Evolutionary conservation across 306 rosid genomes (phyloP), one percentile per base, ranked within the genome.

Genomic region (Fragaria nilgerrensis): DNA sequence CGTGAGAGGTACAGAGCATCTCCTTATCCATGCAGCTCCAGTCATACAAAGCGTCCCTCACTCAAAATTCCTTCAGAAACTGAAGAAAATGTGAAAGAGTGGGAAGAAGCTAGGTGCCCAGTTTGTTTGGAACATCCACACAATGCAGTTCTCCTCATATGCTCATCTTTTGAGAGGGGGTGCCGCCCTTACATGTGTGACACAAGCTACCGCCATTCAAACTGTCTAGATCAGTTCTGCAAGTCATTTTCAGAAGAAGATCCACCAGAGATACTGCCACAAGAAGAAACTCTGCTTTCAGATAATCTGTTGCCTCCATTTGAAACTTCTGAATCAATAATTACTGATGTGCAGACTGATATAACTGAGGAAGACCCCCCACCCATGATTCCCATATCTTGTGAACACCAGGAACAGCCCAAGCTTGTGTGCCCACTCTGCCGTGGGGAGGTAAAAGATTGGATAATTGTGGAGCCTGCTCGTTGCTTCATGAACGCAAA

Each of bases 71-170:
- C 91, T 76, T 47, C 78, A 55, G 98, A 87, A 78, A 62, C 87
- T 0, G 92, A 87, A 72, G 96, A 84, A 81, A 82, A 82, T 82
- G 74, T 82, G 32, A 88, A 87, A 79, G 98, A 92, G 81, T 96
- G 99, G 99, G 99, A 96, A 80, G 99, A 96, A 13, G 98, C 93
- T 20, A 88, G 96, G 79, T 96, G 99, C 84, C 96, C 98, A 6
- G 96, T 96, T 75, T 92, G 99, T 85, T 91, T 96, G 98, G 99
- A 96, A 72, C 99, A 96, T 77, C 99, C 99, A 61, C 99, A 96
- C 83, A 96, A 92, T 83, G 94, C 98, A 16, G 96, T 96, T 85
- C 91, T 96, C 17, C 98, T 96, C 53, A 84, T 92, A 36, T 96
- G 99, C 80, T 90, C 99, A 32, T 92, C 99, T 37, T 89, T 89